These are phyloP conservation scores for Peronospora farinosa DNA, from an alignment of 352 stramenopile genomes.

Conservation along the genomic window DNA sequence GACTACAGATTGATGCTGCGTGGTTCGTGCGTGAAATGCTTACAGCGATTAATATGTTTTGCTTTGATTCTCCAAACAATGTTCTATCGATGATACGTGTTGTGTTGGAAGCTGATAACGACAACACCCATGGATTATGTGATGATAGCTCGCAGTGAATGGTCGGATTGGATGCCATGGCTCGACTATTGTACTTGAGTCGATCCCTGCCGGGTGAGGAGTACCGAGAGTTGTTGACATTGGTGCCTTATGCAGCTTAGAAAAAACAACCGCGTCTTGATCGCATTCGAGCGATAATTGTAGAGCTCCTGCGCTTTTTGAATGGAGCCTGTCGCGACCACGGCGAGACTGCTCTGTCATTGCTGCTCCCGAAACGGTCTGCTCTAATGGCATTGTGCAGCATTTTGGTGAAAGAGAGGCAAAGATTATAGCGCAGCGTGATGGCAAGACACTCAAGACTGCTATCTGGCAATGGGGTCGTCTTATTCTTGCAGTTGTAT, in stretches of 20 bases:
- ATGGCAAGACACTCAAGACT: constrained; percentile 38
- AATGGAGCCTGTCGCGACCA: constrained; percentile 21
- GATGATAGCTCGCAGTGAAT: too few relatives aligned
- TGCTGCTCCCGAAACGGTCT: constrained; percentile 24
- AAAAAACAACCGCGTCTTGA: constrained; percentile 44
- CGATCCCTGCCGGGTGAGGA: constrained; percentile 30
- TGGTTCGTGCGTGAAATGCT: constrained; percentile 31
- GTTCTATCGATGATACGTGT: constrained; percentile 35
- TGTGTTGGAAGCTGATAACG: constrained; percentile 13
- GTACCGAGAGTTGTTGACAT: constrained; percentile 29
- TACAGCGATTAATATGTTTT: constrained; percentile 43
- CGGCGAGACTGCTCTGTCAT: constrained; percentile 5
- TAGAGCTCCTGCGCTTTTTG: constrained; percentile 39
- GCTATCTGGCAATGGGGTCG: constrained; percentile 45
- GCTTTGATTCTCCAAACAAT: constrained; percentile 50
- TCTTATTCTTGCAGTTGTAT: constrained; percentile 47
- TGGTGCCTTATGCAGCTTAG: constrained; percentile 32
- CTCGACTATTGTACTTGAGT: constrained; percentile 32
- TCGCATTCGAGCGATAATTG: constrained; percentile 33
- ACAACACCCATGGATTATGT: background rate
- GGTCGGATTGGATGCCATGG: constrained; percentile 32
- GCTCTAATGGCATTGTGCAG: constrained; percentile 44
- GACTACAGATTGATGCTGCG: constrained; percentile 27
- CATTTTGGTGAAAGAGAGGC: constrained; percentile 67
- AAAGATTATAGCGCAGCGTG: constrained; percentile 33